These are phyloP conservation scores for Dendrocalamus latiflorus DNA, from an alignment of 202 grass and related monocot genomes.

Conservation along the genomic window DNA sequence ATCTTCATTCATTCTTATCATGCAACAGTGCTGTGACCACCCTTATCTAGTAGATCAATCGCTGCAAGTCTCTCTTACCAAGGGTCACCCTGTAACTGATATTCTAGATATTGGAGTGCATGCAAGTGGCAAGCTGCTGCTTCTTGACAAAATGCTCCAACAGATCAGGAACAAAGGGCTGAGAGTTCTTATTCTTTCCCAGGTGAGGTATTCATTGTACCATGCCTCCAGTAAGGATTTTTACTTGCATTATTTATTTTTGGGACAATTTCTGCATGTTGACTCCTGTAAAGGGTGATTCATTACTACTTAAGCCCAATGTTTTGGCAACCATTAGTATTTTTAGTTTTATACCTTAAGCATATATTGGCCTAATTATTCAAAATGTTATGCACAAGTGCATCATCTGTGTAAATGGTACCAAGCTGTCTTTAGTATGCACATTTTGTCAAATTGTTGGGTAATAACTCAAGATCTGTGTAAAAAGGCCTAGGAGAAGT, in stretches of 20 bases:
- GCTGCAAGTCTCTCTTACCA: slow-evolving; percentile 64
- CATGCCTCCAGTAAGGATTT: slow-evolving; percentile 14
- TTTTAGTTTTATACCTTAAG: background rate
- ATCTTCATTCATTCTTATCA: slow-evolving; percentile 31
- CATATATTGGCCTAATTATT: background rate
- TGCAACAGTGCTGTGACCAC: slow-evolving; percentile 91
- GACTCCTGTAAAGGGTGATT: background rate
- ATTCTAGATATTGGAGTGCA: slow-evolving; percentile 80
- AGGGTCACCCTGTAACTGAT: slow-evolving; percentile 44
- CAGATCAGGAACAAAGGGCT: slow-evolving; percentile 40
- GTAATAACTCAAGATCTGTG: background rate
- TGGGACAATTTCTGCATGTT: background rate
- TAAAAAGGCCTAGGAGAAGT: slow-evolving; percentile 3
- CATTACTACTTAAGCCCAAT: background rate
- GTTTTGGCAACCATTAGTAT: background rate
- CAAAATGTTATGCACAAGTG: too few species aligned
- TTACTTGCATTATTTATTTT: slow-evolving; percentile 16
- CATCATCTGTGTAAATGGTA: too few species aligned
- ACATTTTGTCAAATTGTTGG: background rate
- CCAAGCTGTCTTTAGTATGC: too few species aligned
- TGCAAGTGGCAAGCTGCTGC: slow-evolving; percentile 80
- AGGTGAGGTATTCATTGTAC: slow-evolving; percentile 44
- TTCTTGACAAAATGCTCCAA: slow-evolving; percentile 88
- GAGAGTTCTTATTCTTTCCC: slow-evolving; percentile 84
- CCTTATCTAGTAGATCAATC: slow-evolving; percentile 81